A percentile compares a stretch with the other conserved stretches of the same genome.
phyloP scores from a whole-genome alignment of 2,329 filamentous ascomycete genomes.

The Lanzia echinophila region DNA sequence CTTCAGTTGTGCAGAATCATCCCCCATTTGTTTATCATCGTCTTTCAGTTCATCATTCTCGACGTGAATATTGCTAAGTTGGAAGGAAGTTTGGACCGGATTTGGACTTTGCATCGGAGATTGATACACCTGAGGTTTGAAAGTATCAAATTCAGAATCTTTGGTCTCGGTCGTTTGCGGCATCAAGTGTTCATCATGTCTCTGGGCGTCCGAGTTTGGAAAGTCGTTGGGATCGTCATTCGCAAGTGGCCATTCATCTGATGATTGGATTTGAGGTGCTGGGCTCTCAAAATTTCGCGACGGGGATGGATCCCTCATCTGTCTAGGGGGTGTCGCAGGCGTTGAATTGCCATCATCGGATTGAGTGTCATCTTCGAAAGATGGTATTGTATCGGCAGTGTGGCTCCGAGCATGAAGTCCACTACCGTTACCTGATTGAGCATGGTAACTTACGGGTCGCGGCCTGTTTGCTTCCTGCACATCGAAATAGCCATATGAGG shows the following conservation, averaged over 20 bases:
- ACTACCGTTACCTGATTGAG: background rate
- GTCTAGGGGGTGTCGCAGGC: conserved; percentile 3
- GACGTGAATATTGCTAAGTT: no score
- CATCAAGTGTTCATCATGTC: background rate
- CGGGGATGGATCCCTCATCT: background rate
- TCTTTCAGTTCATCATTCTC: no score
- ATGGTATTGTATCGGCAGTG: conserved; percentile 23
- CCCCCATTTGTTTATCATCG: no score
- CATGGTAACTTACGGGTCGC: no score
- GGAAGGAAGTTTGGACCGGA: no score
- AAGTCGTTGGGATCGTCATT: background rate
- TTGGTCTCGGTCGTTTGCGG: background rate
- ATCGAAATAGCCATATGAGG: background rate
- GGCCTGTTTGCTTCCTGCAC: background rate
- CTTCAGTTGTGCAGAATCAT: no score
- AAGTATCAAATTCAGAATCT: background rate
- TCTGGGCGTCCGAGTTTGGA: no score
- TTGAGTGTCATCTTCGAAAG: conserved; percentile 21
- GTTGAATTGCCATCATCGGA: conserved; percentile 14
- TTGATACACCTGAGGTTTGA: no score
- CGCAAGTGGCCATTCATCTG: conserved; percentile 1
- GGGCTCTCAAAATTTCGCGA: conserved; percentile 1
- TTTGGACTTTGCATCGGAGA: no score
- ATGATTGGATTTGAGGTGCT: conserved; percentile 3
- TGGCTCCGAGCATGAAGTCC: conserved; percentile 11